Evolutionary conservation across 805 yeast species (phyloP), one percentile per base, ranked within the genome.

Genomic region (Starmerella geochares): DNA sequence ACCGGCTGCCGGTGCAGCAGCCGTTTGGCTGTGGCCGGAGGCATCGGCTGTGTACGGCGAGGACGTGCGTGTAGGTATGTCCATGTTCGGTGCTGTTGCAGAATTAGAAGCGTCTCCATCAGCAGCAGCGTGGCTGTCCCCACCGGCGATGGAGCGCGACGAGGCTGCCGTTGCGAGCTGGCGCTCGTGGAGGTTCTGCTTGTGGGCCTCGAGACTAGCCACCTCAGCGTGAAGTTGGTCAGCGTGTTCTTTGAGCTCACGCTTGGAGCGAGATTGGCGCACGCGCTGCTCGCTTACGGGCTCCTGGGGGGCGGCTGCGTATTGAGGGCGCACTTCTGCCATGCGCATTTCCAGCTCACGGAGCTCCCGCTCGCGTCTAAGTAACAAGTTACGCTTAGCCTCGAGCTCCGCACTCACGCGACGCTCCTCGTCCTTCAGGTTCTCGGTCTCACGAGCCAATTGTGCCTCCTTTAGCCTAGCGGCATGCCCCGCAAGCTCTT

Each of bases 391-490:
- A 20, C 69, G 60, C 59, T 64, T 62, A 36, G 64, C 68, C 40
- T 65, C 66, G 46, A 70, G 63, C 49, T 69, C 73, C 29, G 60
- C 59, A 43, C 62, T 68, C 13, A 69, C 66, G 25, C 65, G 58
- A 36, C 54, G 55, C 54, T 70, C 72, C 35, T 65, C 63, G 47
- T 65, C 71, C n/a, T 62, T 61, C 19, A 70, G 60, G 53, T 60
- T 59, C 44, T 61, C 66, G 45, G 64, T 65, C 40, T 70, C 72
- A n/a, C 72, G 61, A 14, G 65, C 66, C 39, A 69, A 56, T 54
- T 66, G 69, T 46, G 69, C 73, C 54, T 69, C 71, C 59, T 69
- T 69, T 43, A 68, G 60, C 41, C 63, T 49, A 44, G 65, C 62
- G 1, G 69, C 61, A 52, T 67, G 70, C 49, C 58, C 65, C 21